Conservation (phyloP, 352 stramenopile species). For the Phytophthora palmivora region DNA sequence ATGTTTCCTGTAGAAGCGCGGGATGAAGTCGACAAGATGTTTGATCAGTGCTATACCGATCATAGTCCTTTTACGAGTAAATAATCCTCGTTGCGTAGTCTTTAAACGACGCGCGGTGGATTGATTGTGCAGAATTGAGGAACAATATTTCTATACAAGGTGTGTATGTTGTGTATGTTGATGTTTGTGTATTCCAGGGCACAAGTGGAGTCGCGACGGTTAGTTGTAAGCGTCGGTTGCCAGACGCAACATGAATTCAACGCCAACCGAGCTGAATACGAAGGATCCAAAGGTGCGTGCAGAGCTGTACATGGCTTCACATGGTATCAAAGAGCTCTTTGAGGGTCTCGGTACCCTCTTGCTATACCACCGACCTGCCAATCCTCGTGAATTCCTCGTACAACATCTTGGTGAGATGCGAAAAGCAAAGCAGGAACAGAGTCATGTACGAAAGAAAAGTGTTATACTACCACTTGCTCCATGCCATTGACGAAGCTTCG, state of each 20-base stretch:
- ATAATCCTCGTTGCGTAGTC: slow-evolving; percentile 18
- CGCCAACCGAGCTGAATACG: slow-evolving; percentile 45
- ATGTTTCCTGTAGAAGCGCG: slow-evolving; percentile 79
- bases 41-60: slow-evolving; percentile 77
- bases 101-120: slow-evolving; percentile 12
- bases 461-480: not conserved
- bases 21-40: slow-evolving; percentile 81
- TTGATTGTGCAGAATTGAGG: slow-evolving; percentile 35
- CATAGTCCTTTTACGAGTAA: slow-evolving; percentile 62
- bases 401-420: slow-evolving; percentile 66
- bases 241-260: slow-evolving; percentile 4
- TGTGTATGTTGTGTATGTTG: too few relatives aligned
- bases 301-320: slow-evolving; percentile 66
- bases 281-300: slow-evolving; percentile 74
- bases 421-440: slow-evolving; percentile 60
- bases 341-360: slow-evolving; percentile 66
- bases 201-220: not conserved
- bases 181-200: too few relatives aligned
- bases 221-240: too few relatives aligned
- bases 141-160: slow-evolving; percentile 15
- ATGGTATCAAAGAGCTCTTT: slow-evolving; percentile 77
- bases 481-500: not conserved
- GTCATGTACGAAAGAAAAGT: slow-evolving; percentile 42
- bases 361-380: slow-evolving; percentile 66
- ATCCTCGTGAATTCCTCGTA: slow-evolving; percentile 68